Evolutionary conservation across 306 rosid species (phyloP), one percentile per base, ranked within the genome.

Genomic region (Glycine tomentella): DNA sequence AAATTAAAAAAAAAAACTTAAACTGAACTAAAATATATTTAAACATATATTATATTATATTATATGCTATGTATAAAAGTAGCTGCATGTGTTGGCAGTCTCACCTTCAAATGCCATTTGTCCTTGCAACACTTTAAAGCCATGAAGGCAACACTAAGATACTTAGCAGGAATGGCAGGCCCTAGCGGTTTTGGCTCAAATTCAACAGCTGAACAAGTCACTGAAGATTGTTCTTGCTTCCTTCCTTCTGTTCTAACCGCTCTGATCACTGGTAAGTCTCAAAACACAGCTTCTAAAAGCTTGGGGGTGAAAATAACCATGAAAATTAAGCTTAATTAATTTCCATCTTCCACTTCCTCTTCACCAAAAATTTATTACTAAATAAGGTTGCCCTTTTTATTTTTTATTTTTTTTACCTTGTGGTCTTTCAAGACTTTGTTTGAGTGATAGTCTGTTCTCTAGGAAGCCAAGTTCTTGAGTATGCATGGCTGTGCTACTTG

Each of bases 111-210:
- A 62, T 38, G 73, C 68, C 76, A 76, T 77, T 61, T 33, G 70
- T 13, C 72, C 25, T 80, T 31, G 49, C 44, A 83, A 80, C 42
- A 36, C 3, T 36, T 45, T 77, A 31, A 57, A 79, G 40, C 74
- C 79, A 93, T 93, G 99, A 95, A 93, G 85, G 97, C 80, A 87
- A 80, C 97, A 45, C 88, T 93, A 2, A 88, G 88, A 64, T 95
- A 95, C 90, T 88, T 95, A 17, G 98, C 96, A 77, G 99, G 99
- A 89, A 81, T 92, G 76, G 92, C 99, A 81, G 99, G 99, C 38
- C 97, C 97, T 4, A 95, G 98, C 82, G 99, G 98, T 53, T 93
- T 87, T 87, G 99, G 99, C 87, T 95, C 99, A 20, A 95, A 87
- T 46, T 85, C 99, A 51, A 93, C 99, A 0, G 99, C 98, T 25